Evolutionary conservation across 2,329 filamentous ascomycete genomes (phyloP).

Genomic region (Neodidymelliopsis sp.): DNA sequence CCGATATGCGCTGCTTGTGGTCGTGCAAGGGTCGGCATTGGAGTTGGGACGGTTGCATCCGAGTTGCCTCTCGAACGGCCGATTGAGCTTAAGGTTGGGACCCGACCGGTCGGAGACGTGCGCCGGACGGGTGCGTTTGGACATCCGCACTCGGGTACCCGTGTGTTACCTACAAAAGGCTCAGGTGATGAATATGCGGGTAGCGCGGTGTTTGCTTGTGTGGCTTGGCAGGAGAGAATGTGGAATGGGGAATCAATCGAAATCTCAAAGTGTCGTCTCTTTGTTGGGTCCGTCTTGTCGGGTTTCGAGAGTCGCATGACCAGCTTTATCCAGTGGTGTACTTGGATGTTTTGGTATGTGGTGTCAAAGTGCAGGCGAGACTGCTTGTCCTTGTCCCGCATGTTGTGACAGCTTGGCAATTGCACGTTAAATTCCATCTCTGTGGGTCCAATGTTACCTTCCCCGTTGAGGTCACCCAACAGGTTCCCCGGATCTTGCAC

Average conservation of each 20-base stretch:
- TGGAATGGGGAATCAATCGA: slow-evolving; percentile 96
- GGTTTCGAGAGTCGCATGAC: slow-evolving; percentile 90
- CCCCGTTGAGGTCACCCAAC: slow-evolving; percentile 76
- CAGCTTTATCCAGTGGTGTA: slow-evolving; percentile 98
- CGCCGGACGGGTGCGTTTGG: slow-evolving; percentile 67
- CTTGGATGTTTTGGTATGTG: slow-evolving; percentile 91
- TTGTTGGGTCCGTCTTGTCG: slow-evolving; percentile 78
- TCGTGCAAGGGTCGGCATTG: slow-evolving; percentile 60
- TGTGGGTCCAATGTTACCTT: slow-evolving; percentile 82
- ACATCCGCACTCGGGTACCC: slow-evolving; percentile 66
- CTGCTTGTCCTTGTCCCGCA: slow-evolving; percentile 73
- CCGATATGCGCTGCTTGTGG: slow-evolving; percentile 55
- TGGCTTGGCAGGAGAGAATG: slow-evolving; percentile 91
- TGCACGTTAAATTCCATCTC: slow-evolving; percentile 96
- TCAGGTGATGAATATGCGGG: slow-evolving; percentile 76
- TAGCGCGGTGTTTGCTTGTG: slow-evolving; percentile 84
- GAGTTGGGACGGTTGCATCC: slow-evolving; percentile 27
- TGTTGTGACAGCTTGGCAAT: slow-evolving; percentile 85
- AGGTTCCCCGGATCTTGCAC: slow-evolving; percentile 70
- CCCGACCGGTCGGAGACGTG: slow-evolving; percentile 56
- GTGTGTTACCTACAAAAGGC: slow-evolving; percentile 37
- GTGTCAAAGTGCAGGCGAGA: slow-evolving; percentile 84
- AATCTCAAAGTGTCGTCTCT: slow-evolving; percentile 91
- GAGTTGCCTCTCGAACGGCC: slow-evolving; percentile 46
- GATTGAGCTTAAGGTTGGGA: slow-evolving; percentile 67